Conservation (phyloP, 352 stramenopile genomes). For the Phytophthora lateralis region DNA sequence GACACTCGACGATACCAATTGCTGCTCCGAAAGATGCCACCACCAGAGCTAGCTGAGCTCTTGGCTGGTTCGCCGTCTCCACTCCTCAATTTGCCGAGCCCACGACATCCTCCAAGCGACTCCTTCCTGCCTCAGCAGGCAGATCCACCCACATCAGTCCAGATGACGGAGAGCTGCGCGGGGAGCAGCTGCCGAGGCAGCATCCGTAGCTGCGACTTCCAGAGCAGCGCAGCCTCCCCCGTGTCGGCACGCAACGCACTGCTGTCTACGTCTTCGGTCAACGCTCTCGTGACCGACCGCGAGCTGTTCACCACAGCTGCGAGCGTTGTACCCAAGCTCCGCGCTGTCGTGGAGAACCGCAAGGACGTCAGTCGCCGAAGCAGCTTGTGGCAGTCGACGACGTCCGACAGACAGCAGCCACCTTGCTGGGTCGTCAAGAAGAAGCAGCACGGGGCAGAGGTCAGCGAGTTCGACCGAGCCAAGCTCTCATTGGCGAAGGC, state of each 20-base stretch:
- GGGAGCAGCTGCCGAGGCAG: conserved; percentile 38
- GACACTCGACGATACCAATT: conserved; percentile 7
- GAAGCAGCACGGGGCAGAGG: conserved; percentile 47
- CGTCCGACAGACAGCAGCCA: conserved; percentile 13
- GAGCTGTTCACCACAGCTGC: conserved; percentile 42
- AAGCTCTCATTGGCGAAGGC: conserved; percentile 21
- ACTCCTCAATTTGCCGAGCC: conserved; percentile 30
- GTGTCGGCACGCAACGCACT: conserved; percentile 35
- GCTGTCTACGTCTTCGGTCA: conserved; percentile 38
- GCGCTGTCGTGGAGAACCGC: conserved; percentile 33
- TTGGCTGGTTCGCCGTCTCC: conserved; percentile 12
- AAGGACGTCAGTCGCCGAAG: conserved; percentile 17
- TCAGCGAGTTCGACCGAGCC: conserved; percentile 58
- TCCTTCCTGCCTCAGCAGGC: background rate
- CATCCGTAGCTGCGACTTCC: conserved; percentile 40
- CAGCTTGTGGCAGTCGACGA: conserved; percentile 15
- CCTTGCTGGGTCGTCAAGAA: conserved; percentile 47
- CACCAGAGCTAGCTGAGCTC: conserved; percentile 7
- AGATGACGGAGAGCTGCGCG: conserved; percentile 41
- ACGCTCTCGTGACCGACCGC: conserved; percentile 36
- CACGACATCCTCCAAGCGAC: background rate
- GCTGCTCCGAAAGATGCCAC: conserved; percentile 4
- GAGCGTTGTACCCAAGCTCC: conserved; percentile 45
- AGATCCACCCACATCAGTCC: conserved; percentile 1
- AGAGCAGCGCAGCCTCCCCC: conserved; percentile 35